Conservation (phyloP, 176 grass and related monocot genomes). For the Sorghum bicolor region DNA sequence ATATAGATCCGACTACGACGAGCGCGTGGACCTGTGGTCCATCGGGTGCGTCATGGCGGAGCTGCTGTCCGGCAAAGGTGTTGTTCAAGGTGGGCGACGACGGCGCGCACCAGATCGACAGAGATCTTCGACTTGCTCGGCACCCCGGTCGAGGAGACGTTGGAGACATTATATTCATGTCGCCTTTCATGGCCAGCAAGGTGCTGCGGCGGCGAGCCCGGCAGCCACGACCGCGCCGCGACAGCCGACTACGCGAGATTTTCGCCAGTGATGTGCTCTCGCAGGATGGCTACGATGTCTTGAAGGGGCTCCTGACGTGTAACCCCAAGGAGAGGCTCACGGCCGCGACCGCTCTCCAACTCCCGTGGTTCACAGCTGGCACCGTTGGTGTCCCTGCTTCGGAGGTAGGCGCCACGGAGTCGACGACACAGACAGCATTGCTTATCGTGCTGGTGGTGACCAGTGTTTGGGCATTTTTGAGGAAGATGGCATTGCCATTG, state of each 20-base stretch:
- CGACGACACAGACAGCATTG: neutral
- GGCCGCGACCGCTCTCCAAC: neutral
- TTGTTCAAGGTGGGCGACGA: neutral
- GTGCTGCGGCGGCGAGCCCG: neutral
- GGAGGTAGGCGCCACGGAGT: neutral
- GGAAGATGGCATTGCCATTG: neutral
- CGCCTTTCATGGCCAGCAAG: neutral
- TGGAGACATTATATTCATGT: neutral
- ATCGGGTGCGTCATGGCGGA: conserved; percentile 12
- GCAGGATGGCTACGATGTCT: neutral
- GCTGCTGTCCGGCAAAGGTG: neutral
- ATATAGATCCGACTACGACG: neutral
- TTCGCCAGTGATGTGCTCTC: neutral
- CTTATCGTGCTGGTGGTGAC: neutral
- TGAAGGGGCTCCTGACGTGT: neutral
- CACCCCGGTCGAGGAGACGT: neutral
- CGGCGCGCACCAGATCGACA: neutral
- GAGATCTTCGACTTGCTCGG: neutral
- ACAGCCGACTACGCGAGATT: neutral
- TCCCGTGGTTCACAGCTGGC: neutral
- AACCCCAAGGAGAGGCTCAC: conserved; percentile 2
- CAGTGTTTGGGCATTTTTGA: neutral
- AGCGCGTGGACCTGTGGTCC: conserved; percentile 3
- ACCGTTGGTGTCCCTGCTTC: neutral
- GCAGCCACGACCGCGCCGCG: neutral